phyloP scores from a whole-genome alignment of 805 yeast species.

The Yamadazyma insecticola region DNA sequence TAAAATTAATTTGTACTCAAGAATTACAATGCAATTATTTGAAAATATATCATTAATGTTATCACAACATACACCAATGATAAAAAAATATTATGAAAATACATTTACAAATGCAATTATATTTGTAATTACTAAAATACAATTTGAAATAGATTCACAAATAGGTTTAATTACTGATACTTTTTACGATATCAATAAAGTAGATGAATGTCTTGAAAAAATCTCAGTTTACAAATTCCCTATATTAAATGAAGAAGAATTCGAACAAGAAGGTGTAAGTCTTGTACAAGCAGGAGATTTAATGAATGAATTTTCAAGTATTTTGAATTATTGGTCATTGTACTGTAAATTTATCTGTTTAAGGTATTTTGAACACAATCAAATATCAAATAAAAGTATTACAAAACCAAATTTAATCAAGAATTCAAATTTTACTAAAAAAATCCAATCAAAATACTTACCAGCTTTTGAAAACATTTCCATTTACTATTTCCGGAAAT shows the following conservation, averaged over 20 bases:
- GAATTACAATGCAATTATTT: slow-evolving; percentile 61
- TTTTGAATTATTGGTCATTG: slow-evolving; percentile 82
- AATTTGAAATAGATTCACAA: slow-evolving; percentile 89
- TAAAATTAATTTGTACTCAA: slow-evolving; percentile 52
- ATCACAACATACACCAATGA: slow-evolving; percentile 79
- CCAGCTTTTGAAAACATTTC: slow-evolving; percentile 64
- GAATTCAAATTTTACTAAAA: slow-evolving; percentile 51
- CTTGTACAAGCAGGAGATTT: slow-evolving; percentile 65
- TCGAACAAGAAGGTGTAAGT: slow-evolving; percentile 39
- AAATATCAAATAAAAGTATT: slow-evolving; percentile 13
- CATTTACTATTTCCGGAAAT: slow-evolving; percentile 65
- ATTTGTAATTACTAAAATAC: slow-evolving; percentile 67
- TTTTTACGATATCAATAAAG: slow-evolving; percentile 66
- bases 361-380: slow-evolving; percentile 43
- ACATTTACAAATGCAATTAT: slow-evolving; percentile 57
- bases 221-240: slow-evolving; percentile 45
- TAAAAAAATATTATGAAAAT: slow-evolving; percentile 55
- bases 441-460: slow-evolving; percentile 47
- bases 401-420: slow-evolving; percentile 49
- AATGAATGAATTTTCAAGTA: slow-evolving; percentile 65
- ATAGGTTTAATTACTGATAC: slow-evolving; percentile 85
- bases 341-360: slow-evolving; percentile 68
- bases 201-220: slow-evolving; percentile 53
- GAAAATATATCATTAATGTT: slow-evolving; percentile 83
- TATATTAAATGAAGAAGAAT: slow-evolving; percentile 11